Percentiles rank a stretch among this genome's conserved stretches.
These are phyloP conservation scores for Leucoagaricus sp. DNA, from an alignment of 1,284 basidiomycete genomes.

Conservation along the genomic window DNA sequence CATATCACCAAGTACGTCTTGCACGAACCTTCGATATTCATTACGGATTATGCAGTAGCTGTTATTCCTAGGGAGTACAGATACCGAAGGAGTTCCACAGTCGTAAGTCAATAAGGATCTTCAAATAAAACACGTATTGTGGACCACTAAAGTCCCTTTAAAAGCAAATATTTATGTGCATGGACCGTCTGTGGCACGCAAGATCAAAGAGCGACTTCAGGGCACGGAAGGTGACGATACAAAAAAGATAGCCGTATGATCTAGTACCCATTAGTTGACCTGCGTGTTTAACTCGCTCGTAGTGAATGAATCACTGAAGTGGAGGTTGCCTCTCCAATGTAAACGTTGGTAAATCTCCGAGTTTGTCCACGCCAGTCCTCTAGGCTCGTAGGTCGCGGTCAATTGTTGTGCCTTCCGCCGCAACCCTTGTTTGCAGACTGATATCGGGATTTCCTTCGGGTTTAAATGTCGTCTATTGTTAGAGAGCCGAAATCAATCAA, in stretches of 20 bases:
- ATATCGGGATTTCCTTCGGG: no score
- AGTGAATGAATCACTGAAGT: constrained; percentile 11
- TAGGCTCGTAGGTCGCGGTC: no score
- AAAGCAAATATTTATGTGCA: constrained; percentile 17
- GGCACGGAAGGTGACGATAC: constrained; percentile 7
- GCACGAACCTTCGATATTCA: not conserved
- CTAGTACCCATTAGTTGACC: not conserved
- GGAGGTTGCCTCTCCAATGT: no score
- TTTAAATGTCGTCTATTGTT: no score
- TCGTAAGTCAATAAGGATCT: constrained; percentile 21
- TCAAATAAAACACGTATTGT: not conserved
- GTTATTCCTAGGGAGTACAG: constrained; percentile 31
- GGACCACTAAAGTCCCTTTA: not conserved
- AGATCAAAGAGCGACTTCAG: constrained; percentile 23
- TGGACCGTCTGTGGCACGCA: constrained; percentile 22
- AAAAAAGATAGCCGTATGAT: not conserved
- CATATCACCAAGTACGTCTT: constrained; percentile 25
- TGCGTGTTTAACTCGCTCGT: constrained; percentile 5
- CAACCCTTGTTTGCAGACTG: no score
- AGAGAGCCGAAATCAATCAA: no score
- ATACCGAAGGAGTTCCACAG: constrained; percentile 33
- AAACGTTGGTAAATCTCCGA: no score
- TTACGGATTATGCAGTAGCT: not conserved
- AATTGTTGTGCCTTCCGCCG: no score
- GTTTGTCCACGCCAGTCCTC: no score